phyloP scores from a whole-genome alignment of 2,329 filamentous ascomycete genomes.

The Rutstroemia sp. region DNA sequence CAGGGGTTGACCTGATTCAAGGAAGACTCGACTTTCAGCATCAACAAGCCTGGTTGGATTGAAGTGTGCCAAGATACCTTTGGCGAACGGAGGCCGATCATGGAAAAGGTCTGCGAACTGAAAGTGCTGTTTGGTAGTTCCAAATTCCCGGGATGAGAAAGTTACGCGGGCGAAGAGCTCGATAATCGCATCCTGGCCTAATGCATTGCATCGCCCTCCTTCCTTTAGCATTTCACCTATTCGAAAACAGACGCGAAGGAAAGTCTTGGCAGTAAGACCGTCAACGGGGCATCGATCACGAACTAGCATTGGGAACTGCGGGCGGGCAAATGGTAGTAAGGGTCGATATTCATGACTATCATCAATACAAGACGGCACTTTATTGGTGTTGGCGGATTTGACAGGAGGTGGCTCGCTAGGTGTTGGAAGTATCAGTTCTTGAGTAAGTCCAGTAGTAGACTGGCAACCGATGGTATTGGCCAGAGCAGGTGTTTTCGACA shows the following conservation, averaged over 20 bases:
- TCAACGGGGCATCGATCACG: slow-evolving; percentile 46
- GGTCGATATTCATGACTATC: slow-evolving; percentile 25
- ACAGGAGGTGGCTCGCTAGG: background rate
- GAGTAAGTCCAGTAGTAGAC: no score
- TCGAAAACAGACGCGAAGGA: slow-evolving; percentile 56
- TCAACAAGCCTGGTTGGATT: slow-evolving; percentile 38
- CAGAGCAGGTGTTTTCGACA: background rate
- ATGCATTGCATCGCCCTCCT: slow-evolving; percentile 35
- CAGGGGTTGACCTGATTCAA: slow-evolving; percentile 28
- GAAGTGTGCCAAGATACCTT: slow-evolving; percentile 40
- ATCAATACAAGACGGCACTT: slow-evolving; percentile 9
- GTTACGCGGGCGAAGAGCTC: slow-evolving; percentile 58
- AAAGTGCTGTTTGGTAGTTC: slow-evolving; percentile 49
- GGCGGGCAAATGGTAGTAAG: slow-evolving; percentile 40
- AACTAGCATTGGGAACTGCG: slow-evolving; percentile 42
- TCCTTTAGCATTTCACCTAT: slow-evolving; percentile 51
- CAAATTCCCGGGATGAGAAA: slow-evolving; percentile 47
- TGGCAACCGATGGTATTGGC: background rate
- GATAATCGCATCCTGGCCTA: slow-evolving; percentile 47
- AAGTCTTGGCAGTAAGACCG: slow-evolving; percentile 39
- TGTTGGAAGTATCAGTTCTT: background rate
- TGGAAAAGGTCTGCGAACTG: slow-evolving; percentile 57
- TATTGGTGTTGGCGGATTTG: background rate
- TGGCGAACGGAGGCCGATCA: slow-evolving; percentile 46
- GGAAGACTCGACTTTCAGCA: slow-evolving; percentile 37